A percentile compares a stretch with the other conserved stretches of the same genome.
Conservation (phyloP, 768 basidiomycete genomes). For the Termitomyces bulborhizus region DNA sequence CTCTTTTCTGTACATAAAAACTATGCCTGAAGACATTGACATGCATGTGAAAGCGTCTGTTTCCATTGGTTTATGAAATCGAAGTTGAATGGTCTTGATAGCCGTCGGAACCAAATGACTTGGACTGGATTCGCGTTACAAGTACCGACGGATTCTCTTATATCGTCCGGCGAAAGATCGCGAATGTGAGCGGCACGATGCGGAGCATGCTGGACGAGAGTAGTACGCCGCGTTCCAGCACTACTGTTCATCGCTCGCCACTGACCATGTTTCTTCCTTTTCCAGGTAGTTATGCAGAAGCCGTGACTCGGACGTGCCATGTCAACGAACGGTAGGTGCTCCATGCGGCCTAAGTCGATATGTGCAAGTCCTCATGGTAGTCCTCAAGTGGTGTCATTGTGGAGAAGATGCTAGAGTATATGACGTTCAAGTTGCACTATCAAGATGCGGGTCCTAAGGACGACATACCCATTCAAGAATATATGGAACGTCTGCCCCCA, state of each 20-base stretch:
- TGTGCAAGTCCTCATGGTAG: not conserved
- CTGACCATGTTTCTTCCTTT: not conserved
- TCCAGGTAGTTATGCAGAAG: conserved; percentile 70
- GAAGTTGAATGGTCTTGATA: not conserved
- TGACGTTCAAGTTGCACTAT: conserved; percentile 79
- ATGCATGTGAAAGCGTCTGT: conserved; percentile 5
- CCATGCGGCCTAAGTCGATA: not conserved
- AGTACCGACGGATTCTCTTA: conserved; percentile 80
- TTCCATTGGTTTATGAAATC: not conserved
- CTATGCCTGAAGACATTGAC: conserved; percentile 13
- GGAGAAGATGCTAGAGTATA: conserved; percentile 87
- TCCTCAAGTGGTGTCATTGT: conserved; percentile 56
- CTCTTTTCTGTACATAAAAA: not conserved
- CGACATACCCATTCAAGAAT: conserved; percentile 71
- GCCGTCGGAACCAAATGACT: conserved; percentile 19
- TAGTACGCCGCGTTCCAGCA: conserved; percentile 36
- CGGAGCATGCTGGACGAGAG: conserved; percentile 72
- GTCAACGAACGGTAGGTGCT: conserved; percentile 61
- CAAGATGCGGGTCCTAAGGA: conserved; percentile 65
- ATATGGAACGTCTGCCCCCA: conserved; percentile 76
- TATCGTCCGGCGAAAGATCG: conserved; percentile 70
- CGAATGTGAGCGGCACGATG: conserved; percentile 75
- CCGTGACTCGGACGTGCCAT: conserved; percentile 60
- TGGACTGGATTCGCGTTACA: conserved; percentile 71
- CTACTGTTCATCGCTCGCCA: not conserved